Evolutionary conservation across 1,139 yeast genomes (phyloP).

Genomic region (Hyphopichia buzzinii): DNA sequence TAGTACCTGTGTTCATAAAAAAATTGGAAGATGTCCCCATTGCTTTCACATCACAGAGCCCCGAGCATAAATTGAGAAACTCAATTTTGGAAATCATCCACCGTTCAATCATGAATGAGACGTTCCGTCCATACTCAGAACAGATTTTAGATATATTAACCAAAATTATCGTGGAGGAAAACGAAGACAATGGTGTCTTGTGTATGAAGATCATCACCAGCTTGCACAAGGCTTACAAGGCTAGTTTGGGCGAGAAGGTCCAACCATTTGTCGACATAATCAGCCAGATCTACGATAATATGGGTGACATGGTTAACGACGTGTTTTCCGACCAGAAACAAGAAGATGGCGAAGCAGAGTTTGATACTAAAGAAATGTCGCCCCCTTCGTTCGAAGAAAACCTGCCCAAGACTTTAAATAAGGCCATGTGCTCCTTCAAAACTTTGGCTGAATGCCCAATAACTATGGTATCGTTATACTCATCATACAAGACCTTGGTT

Average conservation of each 20-base stretch:
- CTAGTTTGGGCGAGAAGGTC: constrained; percentile 66
- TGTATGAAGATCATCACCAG: constrained; percentile 90
- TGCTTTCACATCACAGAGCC: constrained; percentile 60
- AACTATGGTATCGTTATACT: constrained; percentile 87
- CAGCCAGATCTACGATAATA: constrained; percentile 73
- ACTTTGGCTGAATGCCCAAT: constrained; percentile 96
- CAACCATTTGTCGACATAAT: constrained; percentile 78
- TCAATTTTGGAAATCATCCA: constrained; percentile 77
- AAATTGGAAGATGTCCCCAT: constrained; percentile 69
- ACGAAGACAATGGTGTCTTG: constrained; percentile 93
- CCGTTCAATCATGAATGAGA: constrained; percentile 79
- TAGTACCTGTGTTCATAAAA: constrained; percentile 61
- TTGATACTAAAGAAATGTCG: constrained; percentile 37
- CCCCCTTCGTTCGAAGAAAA: constrained; percentile 39
- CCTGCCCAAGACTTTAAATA: constrained; percentile 40
- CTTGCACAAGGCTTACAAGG: constrained; percentile 81
- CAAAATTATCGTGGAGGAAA: constrained; percentile 65
- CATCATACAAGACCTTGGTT: constrained; percentile 79
- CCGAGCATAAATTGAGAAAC: constrained; percentile 74
- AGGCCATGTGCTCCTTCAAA: constrained; percentile 79
- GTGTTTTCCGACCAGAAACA: constrained; percentile 41
- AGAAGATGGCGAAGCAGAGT: constrained; percentile 22
- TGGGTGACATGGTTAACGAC: constrained; percentile 71
- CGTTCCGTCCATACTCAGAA: constrained; percentile 69
- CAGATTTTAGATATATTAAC: constrained; percentile 63